Percentiles rank a stretch among this genome's conserved stretches.
Conservation (phyloP, 306 rosid species). For the Purshia tridentata region DNA sequence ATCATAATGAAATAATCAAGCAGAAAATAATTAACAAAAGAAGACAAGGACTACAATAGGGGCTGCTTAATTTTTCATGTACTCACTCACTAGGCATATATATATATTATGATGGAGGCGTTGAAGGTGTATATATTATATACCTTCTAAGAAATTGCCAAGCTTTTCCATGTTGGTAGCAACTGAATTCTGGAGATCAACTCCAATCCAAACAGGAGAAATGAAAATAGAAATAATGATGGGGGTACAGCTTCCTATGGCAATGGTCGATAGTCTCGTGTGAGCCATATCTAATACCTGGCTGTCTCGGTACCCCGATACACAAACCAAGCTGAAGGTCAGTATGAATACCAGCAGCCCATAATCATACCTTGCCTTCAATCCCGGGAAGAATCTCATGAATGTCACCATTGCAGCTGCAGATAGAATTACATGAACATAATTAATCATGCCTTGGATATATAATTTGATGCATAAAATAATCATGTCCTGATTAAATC, state of each 20-base stretch:
- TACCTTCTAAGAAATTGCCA: slow-evolving; percentile 30
- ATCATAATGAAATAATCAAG: too few relatives aligned
- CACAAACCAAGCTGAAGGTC: slow-evolving; percentile 27
- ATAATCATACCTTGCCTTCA: slow-evolving; percentile 33
- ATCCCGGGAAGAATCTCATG: slow-evolving; percentile 20
- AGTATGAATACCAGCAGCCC: slow-evolving; percentile 20
- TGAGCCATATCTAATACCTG: slow-evolving; percentile 12
- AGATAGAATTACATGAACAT: not conserved
- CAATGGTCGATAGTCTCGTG: slow-evolving; percentile 5
- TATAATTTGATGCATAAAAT: not conserved
- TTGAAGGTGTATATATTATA: too few relatives aligned
- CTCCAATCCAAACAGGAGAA: slow-evolving; percentile 26
- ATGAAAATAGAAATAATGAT: slow-evolving; percentile 5
- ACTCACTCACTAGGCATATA: too few relatives aligned
- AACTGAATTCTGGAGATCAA: slow-evolving; percentile 20
- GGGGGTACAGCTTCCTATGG: slow-evolving; percentile 16
- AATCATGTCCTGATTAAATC: too few relatives aligned
- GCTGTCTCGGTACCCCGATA: slow-evolving; percentile 23
- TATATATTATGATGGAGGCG: too few relatives aligned
- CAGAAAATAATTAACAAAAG: too few relatives aligned
- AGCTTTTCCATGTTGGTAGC: slow-evolving; percentile 29
- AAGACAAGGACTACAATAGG: too few relatives aligned
- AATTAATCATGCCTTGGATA: not conserved
- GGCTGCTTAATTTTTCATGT: too few relatives aligned
- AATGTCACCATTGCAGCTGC: slow-evolving; percentile 24